Evolutionary conservation across 495 filamentous ascomycete species (phyloP), one percentile per base, ranked within the genome.

Genomic region (Penicillium fimorum): DNA sequence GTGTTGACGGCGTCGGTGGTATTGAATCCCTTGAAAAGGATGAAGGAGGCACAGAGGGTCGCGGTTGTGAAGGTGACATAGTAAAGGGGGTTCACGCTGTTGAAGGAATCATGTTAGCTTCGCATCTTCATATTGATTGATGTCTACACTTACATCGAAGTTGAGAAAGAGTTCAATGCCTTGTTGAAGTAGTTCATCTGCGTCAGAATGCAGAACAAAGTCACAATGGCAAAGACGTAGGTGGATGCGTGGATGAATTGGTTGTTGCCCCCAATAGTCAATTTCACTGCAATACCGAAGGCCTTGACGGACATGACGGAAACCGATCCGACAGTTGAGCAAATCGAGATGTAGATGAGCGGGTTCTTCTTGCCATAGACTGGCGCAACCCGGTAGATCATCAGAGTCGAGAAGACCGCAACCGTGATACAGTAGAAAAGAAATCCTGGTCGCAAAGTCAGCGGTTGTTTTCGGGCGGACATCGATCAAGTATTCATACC

Each of bases 121-220:
- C 42, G 1, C 10, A 20, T 10, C 50, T n/a, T 22, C 6, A 25
- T 45, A 17, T 37, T 38, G 15, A 20, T 22, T 11, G 42, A 4
- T 40, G 22, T 32, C 13, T 37, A 45, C 13, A 75, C 87, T 73
- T 83, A 97, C 93, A 98, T 91, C 52, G 91, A 92, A 25, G 95
- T 97, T 15, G 91, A 91, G 75, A 97, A 98, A 66, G 96, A 91
- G 73, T 90, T 96, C 60, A 98, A 79, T 29, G 94, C 94, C 73
- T 98, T 98, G 79, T 98, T 98, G 72, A 98, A 96, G 72, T 97
- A 98, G 74, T 97, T 97, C 95, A 98, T 96, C 76, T 98, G 94
- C 18, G 91, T 96, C 48, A 97, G 71, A 69, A 97, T 97, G 76
- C 94, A 97, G 57, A 96, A 90, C 3, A 77, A 82, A 0, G 90